Evolutionary conservation across 2,329 filamentous ascomycete species (phyloP).

Genomic region (Trichoderma breve): DNA sequence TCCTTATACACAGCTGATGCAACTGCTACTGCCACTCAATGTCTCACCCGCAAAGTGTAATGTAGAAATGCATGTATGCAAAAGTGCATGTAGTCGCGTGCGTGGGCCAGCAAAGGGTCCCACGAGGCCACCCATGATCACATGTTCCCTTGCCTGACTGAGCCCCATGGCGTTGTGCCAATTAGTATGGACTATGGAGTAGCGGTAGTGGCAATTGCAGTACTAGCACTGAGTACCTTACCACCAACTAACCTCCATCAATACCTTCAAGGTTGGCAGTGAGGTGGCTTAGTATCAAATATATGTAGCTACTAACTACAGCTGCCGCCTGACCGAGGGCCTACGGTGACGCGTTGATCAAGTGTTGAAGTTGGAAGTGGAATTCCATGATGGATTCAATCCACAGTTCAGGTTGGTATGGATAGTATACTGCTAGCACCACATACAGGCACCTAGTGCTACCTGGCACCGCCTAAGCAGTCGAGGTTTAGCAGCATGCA

Average conservation of each 20-base stretch:
- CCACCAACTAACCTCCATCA: too few relatives aligned
- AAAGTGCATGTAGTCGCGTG: slow-evolving; percentile 2
- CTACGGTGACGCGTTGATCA: background rate
- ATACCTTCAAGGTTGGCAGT: too few relatives aligned
- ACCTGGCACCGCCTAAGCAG: background rate
- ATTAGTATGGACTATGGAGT: background rate
- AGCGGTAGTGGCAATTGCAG: background rate
- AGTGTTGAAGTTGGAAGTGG: background rate
- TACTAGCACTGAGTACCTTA: background rate
- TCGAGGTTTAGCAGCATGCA: background rate
- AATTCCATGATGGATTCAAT: background rate
- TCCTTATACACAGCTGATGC: background rate
- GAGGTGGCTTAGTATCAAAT: too few relatives aligned
- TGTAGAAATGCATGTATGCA: background rate
- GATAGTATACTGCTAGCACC: background rate
- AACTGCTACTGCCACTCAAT: background rate
- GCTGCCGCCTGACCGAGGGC: background rate
- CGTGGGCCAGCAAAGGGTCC: background rate
- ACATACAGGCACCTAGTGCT: background rate
- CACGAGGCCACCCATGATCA: slow-evolving; percentile 15
- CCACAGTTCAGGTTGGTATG: background rate
- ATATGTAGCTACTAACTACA: background rate
- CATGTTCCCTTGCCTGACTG: slow-evolving; percentile 10
- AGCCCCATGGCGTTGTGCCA: background rate
- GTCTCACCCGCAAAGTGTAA: background rate